These are phyloP conservation scores for Ceriops zippeliana DNA, from an alignment of 345 rosid genomes.

Conservation along the genomic window DNA sequence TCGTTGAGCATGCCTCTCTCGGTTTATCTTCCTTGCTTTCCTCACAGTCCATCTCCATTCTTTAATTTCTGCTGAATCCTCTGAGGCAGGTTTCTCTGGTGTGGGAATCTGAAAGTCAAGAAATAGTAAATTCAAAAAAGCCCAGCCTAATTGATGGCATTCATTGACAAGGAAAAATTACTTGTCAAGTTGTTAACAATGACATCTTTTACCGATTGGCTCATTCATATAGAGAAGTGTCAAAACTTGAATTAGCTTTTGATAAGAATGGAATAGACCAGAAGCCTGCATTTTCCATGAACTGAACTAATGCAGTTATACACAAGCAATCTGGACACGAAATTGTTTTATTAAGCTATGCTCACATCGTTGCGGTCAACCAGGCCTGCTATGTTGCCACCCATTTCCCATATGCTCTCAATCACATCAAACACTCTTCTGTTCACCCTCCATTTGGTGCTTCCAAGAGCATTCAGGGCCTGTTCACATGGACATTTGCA, in stretches of 20 bases:
- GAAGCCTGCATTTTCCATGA: constrained; percentile 1
- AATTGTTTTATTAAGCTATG: constrained; percentile 1
- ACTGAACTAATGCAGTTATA: constrained; percentile 2
- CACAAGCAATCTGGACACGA: not conserved
- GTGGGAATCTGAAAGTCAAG: constrained; percentile 26
- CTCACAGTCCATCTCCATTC: constrained; percentile 25
- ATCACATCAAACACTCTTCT: constrained; percentile 30
- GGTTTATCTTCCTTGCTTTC: constrained; percentile 31
- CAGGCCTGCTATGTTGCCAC: constrained; percentile 33
- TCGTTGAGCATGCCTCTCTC: constrained; percentile 33
- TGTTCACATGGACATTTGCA: constrained; percentile 9
- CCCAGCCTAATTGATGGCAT: not conserved
- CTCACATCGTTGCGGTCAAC: constrained; percentile 33
- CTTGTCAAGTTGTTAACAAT: constrained; percentile 2
- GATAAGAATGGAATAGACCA: not conserved
- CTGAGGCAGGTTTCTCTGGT: constrained; percentile 25
- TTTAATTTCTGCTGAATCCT: constrained; percentile 24
- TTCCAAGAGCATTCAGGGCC: constrained; percentile 36
- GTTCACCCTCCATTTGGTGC: constrained; percentile 37
- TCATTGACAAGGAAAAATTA: not conserved
- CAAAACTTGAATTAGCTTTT: not conserved
- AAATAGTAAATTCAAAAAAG: not conserved
- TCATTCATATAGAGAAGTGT: not conserved
- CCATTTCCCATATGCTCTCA: constrained; percentile 31
- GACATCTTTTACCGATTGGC: not conserved